phyloP scores from a whole-genome alignment of 2,329 filamentous ascomycete species.

The Penicillium verrucosum region DNA sequence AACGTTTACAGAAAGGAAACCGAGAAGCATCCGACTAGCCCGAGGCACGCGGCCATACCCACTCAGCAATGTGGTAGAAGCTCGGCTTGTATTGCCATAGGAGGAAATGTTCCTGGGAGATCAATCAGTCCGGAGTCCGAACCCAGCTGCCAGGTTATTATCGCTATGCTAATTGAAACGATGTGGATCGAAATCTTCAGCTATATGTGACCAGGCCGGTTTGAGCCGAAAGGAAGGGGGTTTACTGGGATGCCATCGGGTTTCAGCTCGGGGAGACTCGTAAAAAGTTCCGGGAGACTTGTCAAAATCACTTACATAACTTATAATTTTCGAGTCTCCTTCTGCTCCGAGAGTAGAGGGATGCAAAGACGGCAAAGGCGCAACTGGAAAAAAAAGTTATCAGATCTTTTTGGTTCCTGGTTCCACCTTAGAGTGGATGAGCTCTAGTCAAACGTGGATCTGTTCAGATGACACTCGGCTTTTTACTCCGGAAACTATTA shows the following conservation, averaged over 20 bases:
- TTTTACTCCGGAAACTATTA: not conserved
- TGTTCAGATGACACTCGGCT: not conserved
- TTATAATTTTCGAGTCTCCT: too few species aligned
- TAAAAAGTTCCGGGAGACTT: too few species aligned
- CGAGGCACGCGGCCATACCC: not conserved
- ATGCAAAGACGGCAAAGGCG: not conserved
- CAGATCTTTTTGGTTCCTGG: constrained; percentile 4
- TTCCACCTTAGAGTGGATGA: not conserved
- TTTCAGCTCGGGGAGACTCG: too few species aligned
- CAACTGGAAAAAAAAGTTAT: not conserved
- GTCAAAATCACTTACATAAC: too few species aligned
- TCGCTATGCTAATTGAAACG: not conserved
- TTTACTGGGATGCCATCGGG: not conserved
- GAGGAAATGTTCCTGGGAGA: not conserved
- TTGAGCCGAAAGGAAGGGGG: not conserved
- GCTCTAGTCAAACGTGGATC: not conserved
- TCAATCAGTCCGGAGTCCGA: not conserved
- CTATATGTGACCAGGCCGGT: not conserved
- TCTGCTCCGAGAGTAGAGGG: not conserved
- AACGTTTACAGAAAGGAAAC: not conserved
- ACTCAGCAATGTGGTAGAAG: not conserved
- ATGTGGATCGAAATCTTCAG: not conserved
- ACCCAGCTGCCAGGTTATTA: not conserved
- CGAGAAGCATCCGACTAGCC: not conserved
- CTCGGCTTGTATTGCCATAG: not conserved